Percentiles rank a stretch among this genome's conserved stretches.
Evolutionary conservation across 2,329 filamentous ascomycete species (phyloP).

Genomic region (Biscogniauxia mediterranea): DNA sequence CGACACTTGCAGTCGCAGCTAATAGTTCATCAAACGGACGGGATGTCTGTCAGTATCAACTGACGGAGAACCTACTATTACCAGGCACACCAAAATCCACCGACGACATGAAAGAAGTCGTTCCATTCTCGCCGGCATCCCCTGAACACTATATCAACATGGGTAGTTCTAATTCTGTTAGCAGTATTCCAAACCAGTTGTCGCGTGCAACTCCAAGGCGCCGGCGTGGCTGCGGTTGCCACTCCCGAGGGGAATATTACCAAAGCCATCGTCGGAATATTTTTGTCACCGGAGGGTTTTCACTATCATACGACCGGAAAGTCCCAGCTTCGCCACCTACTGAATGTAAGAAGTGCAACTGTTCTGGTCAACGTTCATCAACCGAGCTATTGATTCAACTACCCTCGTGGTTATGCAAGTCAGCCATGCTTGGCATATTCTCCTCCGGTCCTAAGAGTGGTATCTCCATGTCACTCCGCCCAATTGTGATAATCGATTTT

Average conservation of each 20-base stretch:
- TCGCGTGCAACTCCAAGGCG: neutral
- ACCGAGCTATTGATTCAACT: neutral
- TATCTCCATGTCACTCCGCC: constrained; percentile 2
- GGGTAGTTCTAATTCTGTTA: neutral
- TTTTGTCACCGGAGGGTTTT: neutral
- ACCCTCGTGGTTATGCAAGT: neutral
- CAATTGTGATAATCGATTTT: neutral
- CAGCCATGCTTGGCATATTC: neutral
- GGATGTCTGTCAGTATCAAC: neutral
- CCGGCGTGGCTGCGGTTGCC: neutral
- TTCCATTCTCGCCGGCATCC: neutral
- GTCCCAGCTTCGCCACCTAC: neutral
- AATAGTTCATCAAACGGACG: neutral
- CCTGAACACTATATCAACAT: neutral
- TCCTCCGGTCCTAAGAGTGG: neutral
- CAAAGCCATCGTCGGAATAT: neutral
- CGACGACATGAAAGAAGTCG: neutral
- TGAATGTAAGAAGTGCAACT: neutral
- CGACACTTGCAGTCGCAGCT: neutral
- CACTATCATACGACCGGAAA: neutral
- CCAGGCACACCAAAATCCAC: neutral
- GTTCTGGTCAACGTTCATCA: neutral
- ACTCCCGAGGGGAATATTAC: neutral
- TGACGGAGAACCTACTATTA: neutral
- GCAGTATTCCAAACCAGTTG: neutral